Conservation (phyloP, 805 yeast species). For the Hanseniaspora meyeri region DNA sequence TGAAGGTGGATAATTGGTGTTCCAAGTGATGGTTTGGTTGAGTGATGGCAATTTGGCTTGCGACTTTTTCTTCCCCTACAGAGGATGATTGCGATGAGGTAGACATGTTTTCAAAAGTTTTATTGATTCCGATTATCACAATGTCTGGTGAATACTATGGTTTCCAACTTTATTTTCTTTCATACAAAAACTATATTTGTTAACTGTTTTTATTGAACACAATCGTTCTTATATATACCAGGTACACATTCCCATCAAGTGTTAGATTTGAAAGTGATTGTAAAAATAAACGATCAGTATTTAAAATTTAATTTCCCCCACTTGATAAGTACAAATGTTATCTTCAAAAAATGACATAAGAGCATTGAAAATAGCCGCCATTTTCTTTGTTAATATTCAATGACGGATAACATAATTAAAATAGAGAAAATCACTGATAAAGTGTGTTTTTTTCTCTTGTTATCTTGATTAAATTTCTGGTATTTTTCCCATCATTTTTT, state of each 20-base stretch:
- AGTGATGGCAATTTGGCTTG: not conserved
- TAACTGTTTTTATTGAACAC: too few relatives aligned
- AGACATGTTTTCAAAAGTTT: not conserved
- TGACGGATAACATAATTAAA: too few relatives aligned
- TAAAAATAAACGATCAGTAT: too few relatives aligned
- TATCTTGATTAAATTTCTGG: too few relatives aligned
- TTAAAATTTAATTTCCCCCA: too few relatives aligned
- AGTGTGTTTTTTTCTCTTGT: not conserved
- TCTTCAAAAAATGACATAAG: not conserved
- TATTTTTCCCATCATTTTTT: too few relatives aligned
- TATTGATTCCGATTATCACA: not conserved
- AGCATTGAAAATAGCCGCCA: not conserved
- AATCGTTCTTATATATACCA: too few relatives aligned
- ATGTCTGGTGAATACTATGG: not conserved
- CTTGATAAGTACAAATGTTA: not conserved
- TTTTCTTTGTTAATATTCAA: not conserved
- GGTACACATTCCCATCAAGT: too few relatives aligned
- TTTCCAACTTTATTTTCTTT: too few relatives aligned
- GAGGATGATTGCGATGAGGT: not conserved
- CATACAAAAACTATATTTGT: too few relatives aligned
- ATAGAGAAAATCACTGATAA: too few relatives aligned
- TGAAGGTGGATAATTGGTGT: slow-evolving; percentile 6
- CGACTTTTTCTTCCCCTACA: not conserved
- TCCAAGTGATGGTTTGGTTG: not conserved
- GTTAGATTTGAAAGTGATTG: too few relatives aligned